Evolutionary conservation across 306 rosid species (phyloP), one percentile per base, ranked within the genome.

Genomic region (Canavalia gladiata): DNA sequence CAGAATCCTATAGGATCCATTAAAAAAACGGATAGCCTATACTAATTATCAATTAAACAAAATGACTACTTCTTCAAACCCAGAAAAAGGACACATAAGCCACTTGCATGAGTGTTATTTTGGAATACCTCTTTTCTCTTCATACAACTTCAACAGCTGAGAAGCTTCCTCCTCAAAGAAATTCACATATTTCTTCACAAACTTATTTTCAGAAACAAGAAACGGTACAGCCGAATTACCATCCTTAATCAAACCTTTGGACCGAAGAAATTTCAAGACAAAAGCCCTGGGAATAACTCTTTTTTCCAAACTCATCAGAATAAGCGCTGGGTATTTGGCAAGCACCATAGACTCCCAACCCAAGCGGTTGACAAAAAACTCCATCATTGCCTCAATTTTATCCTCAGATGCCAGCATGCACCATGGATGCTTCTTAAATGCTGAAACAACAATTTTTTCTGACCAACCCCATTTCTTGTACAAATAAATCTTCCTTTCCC

Each of bases 381-480:
- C 68, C 87, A 85, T 86, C n/a, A 67, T 72, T 25, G 50, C 51
- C 68, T 5, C 79, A 65, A 85, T 77, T 52, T 88, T 88, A 0
- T 28, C 41, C 71, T 73, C 76, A 35, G 91, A 88, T 2, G 46
- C 9, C 29, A 64, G 2, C 91, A 85, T 85, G 28, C 82, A 85
- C 72, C 84, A 83, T 0, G 91, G 91, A 77, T 68, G 18, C 39
- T n/a, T 65, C 39, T 52, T 0, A 85, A 88, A 85, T 39, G 86
- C 66, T 3, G 79, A 39, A 34, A 57, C 7, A 43, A 47, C 25
- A 3, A 18, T n/a, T 9, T 88, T 72, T 29, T 88, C 84, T 41
- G 87, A 83, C 83, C 87, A 83, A 34, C 87, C 91, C 91, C 89
- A 88, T 33, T 78, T 83, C 84, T 76, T 85, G 63, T 75, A 88